phyloP scores from a whole-genome alignment of 73 alveolate genomes.

The Tetrahymena borealis region DNA sequence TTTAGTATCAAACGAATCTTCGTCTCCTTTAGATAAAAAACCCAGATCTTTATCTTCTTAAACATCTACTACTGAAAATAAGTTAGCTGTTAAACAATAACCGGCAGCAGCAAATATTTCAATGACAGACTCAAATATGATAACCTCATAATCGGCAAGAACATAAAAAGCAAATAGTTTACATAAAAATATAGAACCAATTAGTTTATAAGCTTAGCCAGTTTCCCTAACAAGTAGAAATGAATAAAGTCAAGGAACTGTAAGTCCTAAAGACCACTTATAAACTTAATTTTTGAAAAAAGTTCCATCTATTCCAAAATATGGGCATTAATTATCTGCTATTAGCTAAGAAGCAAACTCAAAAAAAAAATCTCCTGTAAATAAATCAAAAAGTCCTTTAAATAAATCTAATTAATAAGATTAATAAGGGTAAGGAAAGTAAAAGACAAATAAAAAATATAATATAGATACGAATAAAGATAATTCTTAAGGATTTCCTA shows the following conservation, averaged over 20 bases:
- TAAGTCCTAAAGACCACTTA: background rate
- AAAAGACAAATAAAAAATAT: background rate
- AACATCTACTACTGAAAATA: background rate
- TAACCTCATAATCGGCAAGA: background rate
- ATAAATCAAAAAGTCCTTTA: background rate
- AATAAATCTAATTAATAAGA: background rate
- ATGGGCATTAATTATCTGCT: background rate
- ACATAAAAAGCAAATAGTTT: background rate
- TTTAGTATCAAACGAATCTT: background rate
- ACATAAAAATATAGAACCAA: background rate
- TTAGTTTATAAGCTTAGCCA: background rate
- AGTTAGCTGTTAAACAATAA: background rate
- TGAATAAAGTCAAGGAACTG: background rate
- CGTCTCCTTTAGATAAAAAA: background rate
- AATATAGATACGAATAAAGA: background rate
- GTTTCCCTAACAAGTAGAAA: background rate
- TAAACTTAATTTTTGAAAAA: background rate
- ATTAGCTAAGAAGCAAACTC: background rate
- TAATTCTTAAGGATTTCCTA: background rate
- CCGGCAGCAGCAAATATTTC: background rate
- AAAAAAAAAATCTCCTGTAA: background rate
- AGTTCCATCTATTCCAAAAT: background rate
- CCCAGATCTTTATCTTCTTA: background rate
- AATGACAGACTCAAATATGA: background rate
- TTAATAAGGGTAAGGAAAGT: background rate